phyloP scores from a whole-genome alignment of 108 stramenopile genomes.

The Mayamaea pseudoterrestris region DNA sequence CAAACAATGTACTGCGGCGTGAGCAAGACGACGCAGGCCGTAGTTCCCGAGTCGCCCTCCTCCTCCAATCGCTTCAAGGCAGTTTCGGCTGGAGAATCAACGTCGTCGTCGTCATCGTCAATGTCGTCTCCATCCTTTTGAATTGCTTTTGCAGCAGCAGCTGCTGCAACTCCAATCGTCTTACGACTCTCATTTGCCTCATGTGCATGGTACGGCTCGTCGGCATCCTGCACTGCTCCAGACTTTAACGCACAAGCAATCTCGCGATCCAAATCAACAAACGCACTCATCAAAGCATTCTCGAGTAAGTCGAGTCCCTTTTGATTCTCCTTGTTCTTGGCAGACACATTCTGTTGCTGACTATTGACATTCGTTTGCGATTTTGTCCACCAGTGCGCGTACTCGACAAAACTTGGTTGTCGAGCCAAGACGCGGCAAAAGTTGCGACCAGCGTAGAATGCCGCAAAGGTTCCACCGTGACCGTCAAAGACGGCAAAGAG shows the following conservation, averaged over 20 bases:
- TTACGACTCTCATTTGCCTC: not conserved
- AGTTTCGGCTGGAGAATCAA: no score
- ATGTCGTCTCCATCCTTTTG: not conserved
- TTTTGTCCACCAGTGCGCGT: slow-evolving; percentile 26
- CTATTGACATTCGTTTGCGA: slow-evolving; percentile 14
- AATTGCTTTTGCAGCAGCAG: no score
- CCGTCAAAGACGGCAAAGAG: slow-evolving; percentile 75
- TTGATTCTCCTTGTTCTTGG: slow-evolving; percentile 8
- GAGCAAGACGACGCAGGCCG: slow-evolving; percentile 70
- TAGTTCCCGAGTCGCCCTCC: slow-evolving; percentile 68
- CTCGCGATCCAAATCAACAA: slow-evolving; percentile 57
- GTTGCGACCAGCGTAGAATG: slow-evolving; percentile 37
- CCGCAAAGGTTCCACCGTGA: slow-evolving; percentile 68
- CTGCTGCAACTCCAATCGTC: no score
- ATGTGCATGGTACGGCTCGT: not conserved
- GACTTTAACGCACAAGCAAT: slow-evolving; percentile 25
- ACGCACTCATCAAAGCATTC: slow-evolving; percentile 48
- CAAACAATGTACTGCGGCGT: slow-evolving; percentile 81
- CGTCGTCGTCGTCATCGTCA: slow-evolving; percentile 7
- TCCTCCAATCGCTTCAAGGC: no score
- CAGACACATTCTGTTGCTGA: slow-evolving; percentile 4
- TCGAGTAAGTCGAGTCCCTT: slow-evolving; percentile 17
- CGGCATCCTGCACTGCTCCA: slow-evolving; percentile 2
- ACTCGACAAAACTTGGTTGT: slow-evolving; percentile 25
- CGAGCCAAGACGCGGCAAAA: slow-evolving; percentile 31